phyloP scores from a whole-genome alignment of 1,284 basidiomycete genomes.

The Tranzscheliella williamsii region DNA sequence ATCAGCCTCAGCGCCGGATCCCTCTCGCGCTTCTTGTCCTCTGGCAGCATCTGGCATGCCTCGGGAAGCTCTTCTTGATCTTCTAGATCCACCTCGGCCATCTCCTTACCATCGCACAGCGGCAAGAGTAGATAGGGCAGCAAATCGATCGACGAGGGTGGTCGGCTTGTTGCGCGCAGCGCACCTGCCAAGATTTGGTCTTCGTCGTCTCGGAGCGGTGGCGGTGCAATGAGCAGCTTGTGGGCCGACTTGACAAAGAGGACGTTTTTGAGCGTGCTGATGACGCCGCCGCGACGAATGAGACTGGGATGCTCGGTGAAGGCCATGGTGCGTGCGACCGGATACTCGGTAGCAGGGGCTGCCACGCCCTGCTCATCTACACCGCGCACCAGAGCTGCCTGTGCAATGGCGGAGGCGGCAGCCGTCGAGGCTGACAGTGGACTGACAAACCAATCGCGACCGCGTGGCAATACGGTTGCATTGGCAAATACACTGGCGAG shows the following conservation, averaged over 20 bases:
- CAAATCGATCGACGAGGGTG: conserved; percentile 54
- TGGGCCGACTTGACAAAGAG: conserved; percentile 57
- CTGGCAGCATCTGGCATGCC: conserved; percentile 83
- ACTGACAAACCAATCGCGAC: conserved; percentile 56
- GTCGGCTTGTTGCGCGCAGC: conserved; percentile 33
- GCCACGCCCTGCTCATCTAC: conserved; percentile 13
- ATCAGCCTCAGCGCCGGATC: conserved; percentile 80
- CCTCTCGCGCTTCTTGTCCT: conserved; percentile 79
- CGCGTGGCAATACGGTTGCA: conserved; percentile 49
- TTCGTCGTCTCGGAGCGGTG: conserved; percentile 31
- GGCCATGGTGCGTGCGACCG: conserved; percentile 54
- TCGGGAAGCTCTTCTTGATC: conserved; percentile 85
- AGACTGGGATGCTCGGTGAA: conserved; percentile 60
- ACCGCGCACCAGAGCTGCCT: conserved; percentile 34
- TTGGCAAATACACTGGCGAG: conserved; percentile 60
- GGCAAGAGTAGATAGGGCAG: conserved; percentile 73
- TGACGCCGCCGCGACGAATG: conserved; percentile 57
- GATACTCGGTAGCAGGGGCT: conserved; percentile 46
- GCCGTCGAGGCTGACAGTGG: conserved; percentile 43
- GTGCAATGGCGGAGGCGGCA: conserved; percentile 36
- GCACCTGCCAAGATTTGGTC: conserved; percentile 41
- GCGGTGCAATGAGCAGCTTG: conserved; percentile 51
- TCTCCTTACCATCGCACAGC: conserved; percentile 87
- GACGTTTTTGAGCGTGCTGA: conserved; percentile 58
- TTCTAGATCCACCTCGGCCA: conserved; percentile 63